Evolutionary conservation across 768 basidiomycete species (phyloP).

Genomic region (Hygrophorus russula): DNA sequence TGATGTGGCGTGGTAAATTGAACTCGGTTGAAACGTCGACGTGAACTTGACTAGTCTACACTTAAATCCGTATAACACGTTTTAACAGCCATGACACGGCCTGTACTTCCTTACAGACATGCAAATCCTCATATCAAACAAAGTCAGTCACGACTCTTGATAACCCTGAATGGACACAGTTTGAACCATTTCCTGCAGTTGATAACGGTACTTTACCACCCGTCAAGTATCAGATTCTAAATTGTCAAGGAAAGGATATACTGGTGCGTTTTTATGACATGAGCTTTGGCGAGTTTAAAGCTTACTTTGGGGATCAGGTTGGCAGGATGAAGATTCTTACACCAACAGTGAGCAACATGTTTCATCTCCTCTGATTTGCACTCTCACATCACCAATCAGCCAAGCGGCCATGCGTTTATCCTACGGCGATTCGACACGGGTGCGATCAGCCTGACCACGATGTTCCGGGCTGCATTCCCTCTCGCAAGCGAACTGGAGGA

Average conservation of each 20-base stretch:
- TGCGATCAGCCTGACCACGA: conserved; percentile 86
- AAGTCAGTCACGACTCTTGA: conserved; percentile 10
- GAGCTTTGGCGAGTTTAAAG: neutral
- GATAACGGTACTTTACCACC: conserved; percentile 37
- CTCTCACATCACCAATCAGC: conserved; percentile 26
- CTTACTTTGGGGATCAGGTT: conserved; percentile 35
- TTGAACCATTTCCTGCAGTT: conserved; percentile 17
- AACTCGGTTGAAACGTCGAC: too few relatives aligned
- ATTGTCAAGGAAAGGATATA: conserved; percentile 79
- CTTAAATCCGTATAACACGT: neutral
- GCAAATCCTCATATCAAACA: conserved; percentile 41
- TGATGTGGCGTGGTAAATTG: conserved; percentile 11
- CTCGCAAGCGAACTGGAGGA: conserved; percentile 68
- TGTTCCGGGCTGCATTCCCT: conserved; percentile 94
- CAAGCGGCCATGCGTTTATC: conserved; percentile 82
- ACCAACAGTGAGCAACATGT: conserved; percentile 53
- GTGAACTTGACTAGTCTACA: too few relatives aligned
- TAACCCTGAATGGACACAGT: conserved; percentile 1
- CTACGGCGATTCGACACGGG: conserved; percentile 90
- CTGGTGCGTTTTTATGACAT: conserved; percentile 37
- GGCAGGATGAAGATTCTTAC: conserved; percentile 78
- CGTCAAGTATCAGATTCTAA: conserved; percentile 89
- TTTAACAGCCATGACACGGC: conserved; percentile 25
- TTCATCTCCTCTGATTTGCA: conserved; percentile 1
- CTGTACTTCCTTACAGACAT: conserved; percentile 38